Base-by-base conservation (phyloP, 106 monocot species). In the Chionographis japonica region DNA sequence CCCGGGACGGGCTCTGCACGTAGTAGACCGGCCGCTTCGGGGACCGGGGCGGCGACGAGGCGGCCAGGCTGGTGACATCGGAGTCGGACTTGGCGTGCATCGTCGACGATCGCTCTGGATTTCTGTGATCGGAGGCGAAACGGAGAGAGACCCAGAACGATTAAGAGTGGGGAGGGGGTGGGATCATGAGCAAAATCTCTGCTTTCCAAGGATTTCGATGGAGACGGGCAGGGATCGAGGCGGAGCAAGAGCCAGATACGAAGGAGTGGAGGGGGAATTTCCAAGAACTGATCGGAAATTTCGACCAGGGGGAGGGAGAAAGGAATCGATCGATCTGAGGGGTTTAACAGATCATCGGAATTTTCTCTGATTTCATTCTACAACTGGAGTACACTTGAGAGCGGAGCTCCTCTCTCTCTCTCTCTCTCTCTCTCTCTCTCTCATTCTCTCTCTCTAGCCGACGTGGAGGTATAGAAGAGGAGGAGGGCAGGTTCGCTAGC, bases 41-140 rank as follows among this genome's bases (percentile, higher is more conserved):
- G 0, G 90, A 86, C 4, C 90, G 77, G 1, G 90, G 61, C 15
- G 90, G 90, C n/a, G 90, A 86, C 4, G 90, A 86, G 6, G 86
- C 63, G 8, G 80, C 86, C 4, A 86, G 54, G 75, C 86, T 86
- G 14, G 86, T 90, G 46, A 79, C 86, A 53, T 90, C 90, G n/a
- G 90, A 90, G 16, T 90, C 90, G 5, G 90, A 90, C 60, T 86
- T 86, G 19, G 71, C 40, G n/a, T 81, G 83, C 86, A 83, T 83
- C 86, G 78, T 90, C 27, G 63, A 11, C 50, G 15, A 35, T 8
- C 65, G 49, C 50, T 5, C 2, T n/a, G 3, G 5, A 62, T n/a
- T 40, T 62, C 19, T 40, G 17, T 15, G 18, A 14, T 36, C 51
- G 7, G 14, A 27, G 52, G 38, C 35, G 37, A 20, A n/a, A 49